phyloP scores from a whole-genome alignment of 192 early-diverging fungal genomes.

The Gorgonomyces haynaldii region DNA sequence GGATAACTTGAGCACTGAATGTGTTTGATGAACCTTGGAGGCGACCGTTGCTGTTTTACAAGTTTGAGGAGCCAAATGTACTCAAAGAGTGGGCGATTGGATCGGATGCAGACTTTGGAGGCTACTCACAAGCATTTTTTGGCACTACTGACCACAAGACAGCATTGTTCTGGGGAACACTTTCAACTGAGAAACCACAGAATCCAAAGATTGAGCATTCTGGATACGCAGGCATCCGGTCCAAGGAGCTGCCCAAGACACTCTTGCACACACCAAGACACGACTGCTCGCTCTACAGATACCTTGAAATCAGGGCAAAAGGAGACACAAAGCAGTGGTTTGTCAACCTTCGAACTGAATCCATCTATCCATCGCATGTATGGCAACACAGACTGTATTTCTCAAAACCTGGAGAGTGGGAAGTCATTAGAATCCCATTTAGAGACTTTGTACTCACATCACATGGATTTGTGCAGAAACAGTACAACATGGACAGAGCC shows the following conservation, averaged over 20 bases:
- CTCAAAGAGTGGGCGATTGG: conserved; percentile 70
- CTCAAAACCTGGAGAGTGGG: conserved; percentile 80
- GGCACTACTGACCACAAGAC: conserved; percentile 52
- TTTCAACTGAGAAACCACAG: conserved; percentile 68
- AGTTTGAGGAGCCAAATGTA: conserved; percentile 48
- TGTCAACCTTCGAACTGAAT: conserved; percentile 86
- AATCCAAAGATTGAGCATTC: conserved; percentile 59
- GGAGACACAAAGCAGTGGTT: conserved; percentile 81
- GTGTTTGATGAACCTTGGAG: conserved; percentile 40
- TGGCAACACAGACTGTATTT: conserved; percentile 90
- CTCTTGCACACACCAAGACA: conserved; percentile 66
- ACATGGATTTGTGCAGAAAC: conserved; percentile 51
- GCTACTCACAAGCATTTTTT: conserved; percentile 62
- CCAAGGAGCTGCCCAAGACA: conserved; percentile 55
- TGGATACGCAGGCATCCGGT: conserved; percentile 86
- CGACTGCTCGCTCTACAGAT: conserved; percentile 79
- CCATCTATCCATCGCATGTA: conserved; percentile 68
- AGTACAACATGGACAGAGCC: conserved; percentile 73
- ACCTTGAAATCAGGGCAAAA: conserved; percentile 65
- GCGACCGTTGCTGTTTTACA: conserved; percentile 57
- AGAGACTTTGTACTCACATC: conserved; percentile 82
- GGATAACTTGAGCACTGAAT: conserved; percentile 5
- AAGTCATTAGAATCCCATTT: conserved; percentile 77
- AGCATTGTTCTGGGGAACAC: conserved; percentile 66
- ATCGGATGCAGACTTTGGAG: conserved; percentile 87